These are phyloP conservation scores for Arctium minus DNA, from an alignment of 129 eudicot species.

Conservation along the genomic window DNA sequence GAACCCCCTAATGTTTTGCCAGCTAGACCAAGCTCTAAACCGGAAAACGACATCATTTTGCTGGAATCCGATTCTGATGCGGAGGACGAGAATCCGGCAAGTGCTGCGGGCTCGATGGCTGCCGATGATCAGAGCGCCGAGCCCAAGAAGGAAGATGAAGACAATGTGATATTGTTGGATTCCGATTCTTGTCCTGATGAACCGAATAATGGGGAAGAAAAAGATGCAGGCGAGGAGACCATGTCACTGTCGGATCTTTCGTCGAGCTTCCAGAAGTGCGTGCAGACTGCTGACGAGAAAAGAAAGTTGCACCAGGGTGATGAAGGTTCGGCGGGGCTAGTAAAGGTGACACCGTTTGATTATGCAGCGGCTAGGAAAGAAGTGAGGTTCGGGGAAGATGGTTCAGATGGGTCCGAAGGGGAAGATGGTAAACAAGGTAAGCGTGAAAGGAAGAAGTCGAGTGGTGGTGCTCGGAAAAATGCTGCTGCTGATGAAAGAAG, in stretches of 20 bases:
- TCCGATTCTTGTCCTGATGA: conserved; percentile 24
- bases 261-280: conserved; percentile 73
- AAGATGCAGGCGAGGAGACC: conserved; percentile 46
- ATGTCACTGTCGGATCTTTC: conserved; percentile 78
- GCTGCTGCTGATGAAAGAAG: conserved; percentile 38
- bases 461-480: conserved; percentile 22
- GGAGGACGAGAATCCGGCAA: conserved; percentile 27
- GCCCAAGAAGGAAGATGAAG: conserved; percentile 30
- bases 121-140: conserved; percentile 30
- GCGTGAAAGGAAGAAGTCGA: conserved; percentile 24
- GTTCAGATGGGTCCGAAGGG: conserved; percentile 19
- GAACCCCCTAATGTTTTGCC: conserved; percentile 13
- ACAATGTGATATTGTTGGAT: conserved; percentile 38
- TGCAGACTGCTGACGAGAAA: conserved; percentile 35
- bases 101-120: conserved; percentile 18
- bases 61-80: conserved; percentile 37
- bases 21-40: conserved; percentile 10
- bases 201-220: conserved; percentile 14
- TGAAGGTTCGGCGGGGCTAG: conserved; percentile 24
- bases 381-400: conserved; percentile 50
- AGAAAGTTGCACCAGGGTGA: conserved; percentile 14
- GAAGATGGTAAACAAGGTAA: conserved; percentile 24
- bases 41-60: conserved; percentile 34
- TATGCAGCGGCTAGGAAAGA: conserved; percentile 74
- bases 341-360: conserved; percentile 69